Evolutionary conservation across 1,284 basidiomycete species (phyloP).

Genomic region (Wolfiporia cocos): DNA sequence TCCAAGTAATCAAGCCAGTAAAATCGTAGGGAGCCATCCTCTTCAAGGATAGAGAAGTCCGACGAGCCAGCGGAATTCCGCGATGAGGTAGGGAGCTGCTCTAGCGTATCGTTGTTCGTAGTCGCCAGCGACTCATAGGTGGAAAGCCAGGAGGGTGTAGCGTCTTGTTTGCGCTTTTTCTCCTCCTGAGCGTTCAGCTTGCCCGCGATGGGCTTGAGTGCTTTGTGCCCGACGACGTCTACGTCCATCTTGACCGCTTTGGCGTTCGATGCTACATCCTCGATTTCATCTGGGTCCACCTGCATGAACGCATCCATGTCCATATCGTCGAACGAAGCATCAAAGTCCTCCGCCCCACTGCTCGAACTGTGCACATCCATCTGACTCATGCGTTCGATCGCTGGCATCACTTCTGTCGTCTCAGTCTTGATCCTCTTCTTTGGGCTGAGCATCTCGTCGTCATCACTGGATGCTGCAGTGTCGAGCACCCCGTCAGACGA

Average conservation of each 20-base stretch:
- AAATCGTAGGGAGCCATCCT: conserved; percentile 82
- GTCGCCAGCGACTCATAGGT: conserved; percentile 69
- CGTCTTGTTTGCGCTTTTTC: conserved; percentile 39
- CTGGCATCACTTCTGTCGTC: conserved; percentile 39
- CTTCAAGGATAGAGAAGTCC: conserved; percentile 57
- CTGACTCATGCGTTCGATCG: conserved; percentile 47
- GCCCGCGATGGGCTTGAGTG: conserved; percentile 16
- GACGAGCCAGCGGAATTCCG: conserved; percentile 32
- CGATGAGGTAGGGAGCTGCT: conserved; percentile 33
- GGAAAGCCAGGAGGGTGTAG: conserved; percentile 66
- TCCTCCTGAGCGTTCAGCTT: conserved; percentile 22
- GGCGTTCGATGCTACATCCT: conserved; percentile 19
- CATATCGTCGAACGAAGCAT: conserved; percentile 44
- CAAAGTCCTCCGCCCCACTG: conserved; percentile 41
- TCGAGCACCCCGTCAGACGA: conserved; percentile 59
- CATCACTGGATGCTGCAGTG: conserved; percentile 44
- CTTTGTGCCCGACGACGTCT: conserved; percentile 19
- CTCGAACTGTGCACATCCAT: conserved; percentile 51
- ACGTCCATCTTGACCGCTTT: conserved; percentile 18
- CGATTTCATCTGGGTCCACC: conserved; percentile 26
- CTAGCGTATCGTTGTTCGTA: conserved; percentile 47
- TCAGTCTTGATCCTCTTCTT: conserved; percentile 57
- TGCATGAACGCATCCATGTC: conserved; percentile 55
- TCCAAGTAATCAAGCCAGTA: conserved; percentile 95
- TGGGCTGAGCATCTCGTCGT: conserved; percentile 56